Base-by-base conservation (phyloP, 495 filamentous ascomycete genomes). In the Aspergillus olivimuriae region DNA sequence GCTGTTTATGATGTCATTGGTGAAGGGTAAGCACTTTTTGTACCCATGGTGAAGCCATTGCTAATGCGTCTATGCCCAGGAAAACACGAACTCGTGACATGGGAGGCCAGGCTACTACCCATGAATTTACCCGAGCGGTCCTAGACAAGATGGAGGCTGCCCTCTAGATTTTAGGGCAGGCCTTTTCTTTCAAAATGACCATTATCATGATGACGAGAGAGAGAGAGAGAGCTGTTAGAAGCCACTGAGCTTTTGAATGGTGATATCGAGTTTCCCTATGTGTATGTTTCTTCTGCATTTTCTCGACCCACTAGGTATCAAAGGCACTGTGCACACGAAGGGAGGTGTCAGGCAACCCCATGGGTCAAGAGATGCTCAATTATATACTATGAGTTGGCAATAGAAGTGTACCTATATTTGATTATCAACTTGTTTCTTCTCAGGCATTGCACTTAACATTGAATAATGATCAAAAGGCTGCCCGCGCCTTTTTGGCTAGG, bases 1-100 rank as follows among this genome's bases (percentile, higher is more conserved):
- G 89, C 87, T 44, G 86, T 98, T 41, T 98, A 98, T 60, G 86
- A 87, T 63, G 92, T 97, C 32, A 96, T 98, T 65, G 77, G 79
- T 50, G 86, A 96, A 65, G 89, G 88, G 89, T 94, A 73, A 74
- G 84, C 80, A 71, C 77, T 76, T 2, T 10, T 16, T 18, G 37
- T 5, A 12, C 24, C 22, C 41, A 31, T 18, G 30, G 53, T 28
- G 16, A 28, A 28, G 11, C 24, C 19, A 12, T 34, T 48, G 28
- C 61, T 66, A 41, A 66, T 23, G 30, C 16, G 10, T 36, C 16
- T 14, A 35, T 17, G 23, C 19, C 43, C 57, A 92, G 90, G 49
- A 80, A 87, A 68, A 73, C 78, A 58, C 80, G 89, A 48, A 98
- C 92, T 42, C 83, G 81, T 52, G 92, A 98, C 60, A 96, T 98